Percentiles rank a stretch among this genome's conserved stretches.
These are phyloP conservation scores for Botrytis tulipae DNA, from an alignment of 2,329 filamentous ascomycete species.

Conservation along the genomic window DNA sequence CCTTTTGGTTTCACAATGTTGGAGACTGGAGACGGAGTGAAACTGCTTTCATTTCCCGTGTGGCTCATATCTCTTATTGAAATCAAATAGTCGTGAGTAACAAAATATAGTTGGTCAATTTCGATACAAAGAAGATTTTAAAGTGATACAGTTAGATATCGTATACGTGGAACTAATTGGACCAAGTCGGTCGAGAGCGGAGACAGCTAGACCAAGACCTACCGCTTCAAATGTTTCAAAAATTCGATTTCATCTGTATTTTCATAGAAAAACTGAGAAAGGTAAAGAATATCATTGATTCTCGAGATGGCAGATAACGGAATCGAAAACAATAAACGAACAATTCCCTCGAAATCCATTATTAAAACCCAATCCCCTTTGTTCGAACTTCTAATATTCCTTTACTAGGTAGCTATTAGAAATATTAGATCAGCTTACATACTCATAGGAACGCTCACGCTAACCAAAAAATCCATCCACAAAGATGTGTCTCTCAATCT, in stretches of 20 bases:
- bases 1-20: not conserved
- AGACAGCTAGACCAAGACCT: not conserved
- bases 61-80: not conserved
- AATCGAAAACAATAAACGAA: not conserved
- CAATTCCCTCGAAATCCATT: not conserved
- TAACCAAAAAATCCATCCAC: not conserved
- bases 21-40: not conserved
- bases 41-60: not conserved
- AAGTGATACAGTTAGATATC: not conserved
- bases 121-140: rapidly evolving
- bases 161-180: not conserved
- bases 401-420: not conserved
- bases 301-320: rapidly evolving
- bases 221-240: not conserved
- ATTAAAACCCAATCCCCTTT: not conserved
- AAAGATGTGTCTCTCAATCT: constrained; percentile 5
- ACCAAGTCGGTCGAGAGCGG: no score
- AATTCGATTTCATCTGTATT: not conserved
- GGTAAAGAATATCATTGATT: no score
- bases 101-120: rapidly evolving
- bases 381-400: rapidly evolving
- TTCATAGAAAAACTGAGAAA: rapidly evolving
- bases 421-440: not conserved
- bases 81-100: not conserved
- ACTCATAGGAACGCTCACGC: not conserved